These are phyloP conservation scores for Pseudogymnoascus sp. DNA, from an alignment of 2,329 filamentous ascomycete species.

Conservation along the genomic window DNA sequence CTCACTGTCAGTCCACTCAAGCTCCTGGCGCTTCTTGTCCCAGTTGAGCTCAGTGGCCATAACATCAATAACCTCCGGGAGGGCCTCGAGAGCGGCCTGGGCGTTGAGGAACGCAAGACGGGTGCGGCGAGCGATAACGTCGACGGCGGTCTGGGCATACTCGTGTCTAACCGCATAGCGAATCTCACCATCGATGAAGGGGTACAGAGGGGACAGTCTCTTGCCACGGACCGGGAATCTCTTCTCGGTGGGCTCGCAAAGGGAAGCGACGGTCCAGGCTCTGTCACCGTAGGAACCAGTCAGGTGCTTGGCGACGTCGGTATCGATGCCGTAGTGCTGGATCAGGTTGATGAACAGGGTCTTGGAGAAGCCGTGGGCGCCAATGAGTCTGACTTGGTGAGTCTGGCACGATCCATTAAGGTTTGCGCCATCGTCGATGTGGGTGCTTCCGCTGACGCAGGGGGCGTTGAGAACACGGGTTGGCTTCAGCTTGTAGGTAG, in stretches of 20 bases:
- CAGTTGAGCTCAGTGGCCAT: conserved; percentile 77
- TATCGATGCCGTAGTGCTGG: conserved; percentile 83
- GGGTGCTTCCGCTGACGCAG: conserved; percentile 59
- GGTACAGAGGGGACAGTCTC: conserved; percentile 71
- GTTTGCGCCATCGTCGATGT: conserved; percentile 60
- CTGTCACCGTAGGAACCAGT: conserved; percentile 80
- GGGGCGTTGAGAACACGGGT: conserved; percentile 49
- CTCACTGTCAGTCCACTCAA: conserved; percentile 66
- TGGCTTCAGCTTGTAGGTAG: conserved; percentile 54
- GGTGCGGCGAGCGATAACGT: conserved; percentile 75
- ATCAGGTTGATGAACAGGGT: conserved; percentile 88
- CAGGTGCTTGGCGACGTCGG: conserved; percentile 79
- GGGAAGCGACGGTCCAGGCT: conserved; percentile 75
- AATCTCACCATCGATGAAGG: conserved; percentile 82
- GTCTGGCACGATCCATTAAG: conserved; percentile 70
- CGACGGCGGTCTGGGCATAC: conserved; percentile 79
- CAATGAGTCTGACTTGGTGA: conserved; percentile 68
- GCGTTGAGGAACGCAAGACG: conserved; percentile 81
- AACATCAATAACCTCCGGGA: conserved; percentile 75
- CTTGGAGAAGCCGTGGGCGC: conserved; percentile 77
- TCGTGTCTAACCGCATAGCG: conserved; percentile 79
- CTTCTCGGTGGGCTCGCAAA: conserved; percentile 66
- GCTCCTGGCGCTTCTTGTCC: conserved; percentile 60
- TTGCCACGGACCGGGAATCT: conserved; percentile 75
- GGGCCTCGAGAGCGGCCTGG: conserved; percentile 74